phyloP scores from a whole-genome alignment of 2,329 filamentous ascomycete species.

The Diaporthe sp. region DNA sequence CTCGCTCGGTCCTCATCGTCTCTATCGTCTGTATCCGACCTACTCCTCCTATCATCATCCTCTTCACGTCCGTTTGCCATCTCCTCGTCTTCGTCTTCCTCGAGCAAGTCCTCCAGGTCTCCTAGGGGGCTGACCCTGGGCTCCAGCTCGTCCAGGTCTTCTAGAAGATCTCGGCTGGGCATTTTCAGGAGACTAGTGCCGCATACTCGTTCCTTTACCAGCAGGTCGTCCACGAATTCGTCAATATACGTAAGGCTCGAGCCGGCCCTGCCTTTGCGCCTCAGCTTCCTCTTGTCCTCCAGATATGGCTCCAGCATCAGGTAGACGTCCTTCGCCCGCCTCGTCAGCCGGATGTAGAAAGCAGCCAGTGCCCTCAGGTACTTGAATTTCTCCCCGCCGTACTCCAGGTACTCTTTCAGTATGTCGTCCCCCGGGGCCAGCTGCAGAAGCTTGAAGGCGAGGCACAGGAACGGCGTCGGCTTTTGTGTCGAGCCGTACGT shows the following conservation, averaged over 20 bases:
- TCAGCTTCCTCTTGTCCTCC: constrained; percentile 86
- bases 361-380: constrained; percentile 91
- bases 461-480: constrained; percentile 92
- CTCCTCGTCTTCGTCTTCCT: constrained; percentile 61
- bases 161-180: constrained; percentile 83
- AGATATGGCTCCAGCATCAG: constrained; percentile 84
- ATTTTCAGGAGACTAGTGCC: constrained; percentile 94
- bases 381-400: constrained; percentile 82
- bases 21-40: constrained; percentile 41
- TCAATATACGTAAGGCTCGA: constrained; percentile 87
- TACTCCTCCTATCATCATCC: constrained; percentile 44
- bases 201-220: constrained; percentile 91
- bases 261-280: constrained; percentile 80
- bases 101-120: constrained; percentile 80
- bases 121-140: constrained; percentile 87
- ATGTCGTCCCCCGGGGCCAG: constrained; percentile 85
- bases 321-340: constrained; percentile 86
- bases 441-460: constrained; percentile 95
- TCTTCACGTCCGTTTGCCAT: constrained; percentile 52
- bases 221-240: constrained; percentile 91
- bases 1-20: constrained; percentile 45
- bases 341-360: constrained; percentile 94
- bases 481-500: constrained; percentile 88
- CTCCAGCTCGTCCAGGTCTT: constrained; percentile 91
- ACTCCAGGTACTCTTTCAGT: constrained; percentile 82